Percentiles rank a stretch among this genome's conserved stretches.
phyloP scores from a whole-genome alignment of 1,139 yeast genomes.

The Sugiyamaella paludigena region DNA sequence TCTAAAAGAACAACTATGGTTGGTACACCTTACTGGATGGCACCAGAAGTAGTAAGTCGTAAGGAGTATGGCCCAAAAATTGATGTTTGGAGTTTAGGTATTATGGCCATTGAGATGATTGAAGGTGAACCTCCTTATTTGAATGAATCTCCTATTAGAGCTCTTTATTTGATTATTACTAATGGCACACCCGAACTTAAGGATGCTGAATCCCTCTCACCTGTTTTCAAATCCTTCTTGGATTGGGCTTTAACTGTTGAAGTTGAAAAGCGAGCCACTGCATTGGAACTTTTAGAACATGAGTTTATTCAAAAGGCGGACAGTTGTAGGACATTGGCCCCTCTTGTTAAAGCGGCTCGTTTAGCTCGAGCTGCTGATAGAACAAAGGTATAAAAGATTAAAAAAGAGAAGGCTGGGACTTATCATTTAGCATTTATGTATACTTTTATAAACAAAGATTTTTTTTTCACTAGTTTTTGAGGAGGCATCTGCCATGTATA shows the following conservation, averaged over 20 bases:
- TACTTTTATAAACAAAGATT: no score
- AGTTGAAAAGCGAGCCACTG: constrained; percentile 78
- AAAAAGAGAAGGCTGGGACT: neutral
- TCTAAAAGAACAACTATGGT: constrained; percentile 95
- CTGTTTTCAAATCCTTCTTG: constrained; percentile 64
- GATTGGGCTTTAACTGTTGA: constrained; percentile 82
- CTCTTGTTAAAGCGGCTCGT: constrained; percentile 83
- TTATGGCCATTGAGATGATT: constrained; percentile 97
- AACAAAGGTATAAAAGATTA: constrained; percentile 9
- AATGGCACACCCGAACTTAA: constrained; percentile 92
- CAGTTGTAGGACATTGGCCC: constrained; percentile 71
- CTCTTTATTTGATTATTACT: constrained; percentile 88
- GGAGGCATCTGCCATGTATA: no score
- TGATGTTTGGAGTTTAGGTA: constrained; percentile 96
- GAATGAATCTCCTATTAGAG: constrained; percentile 90
- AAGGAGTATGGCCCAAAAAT: constrained; percentile 97
- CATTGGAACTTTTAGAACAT: constrained; percentile 69
- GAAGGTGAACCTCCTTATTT: constrained; percentile 98
- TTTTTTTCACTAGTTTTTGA: no score
- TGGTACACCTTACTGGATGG: constrained; percentile 99
- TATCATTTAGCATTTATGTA: no score
- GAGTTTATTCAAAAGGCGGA: constrained; percentile 73
- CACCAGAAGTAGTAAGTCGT: constrained; percentile 93
- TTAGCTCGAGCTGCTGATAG: constrained; percentile 54
- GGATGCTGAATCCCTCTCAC: constrained; percentile 79